Percentiles rank a stretch among this genome's conserved stretches.
Conservation (phyloP, 495 filamentous ascomycete species). For the Aspergillus asperescens region DNA sequence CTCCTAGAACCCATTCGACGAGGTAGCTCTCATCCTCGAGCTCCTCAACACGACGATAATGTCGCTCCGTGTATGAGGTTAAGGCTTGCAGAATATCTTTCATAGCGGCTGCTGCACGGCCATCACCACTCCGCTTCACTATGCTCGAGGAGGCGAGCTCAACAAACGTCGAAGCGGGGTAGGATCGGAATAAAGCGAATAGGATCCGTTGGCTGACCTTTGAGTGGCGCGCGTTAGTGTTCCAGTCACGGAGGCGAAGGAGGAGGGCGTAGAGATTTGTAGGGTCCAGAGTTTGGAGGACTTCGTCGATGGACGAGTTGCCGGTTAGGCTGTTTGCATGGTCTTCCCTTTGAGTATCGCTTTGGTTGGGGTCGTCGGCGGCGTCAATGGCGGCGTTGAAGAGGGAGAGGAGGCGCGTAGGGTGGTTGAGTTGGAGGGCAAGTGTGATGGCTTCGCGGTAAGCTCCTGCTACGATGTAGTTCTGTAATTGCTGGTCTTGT, state of each 20-base stretch:
- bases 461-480: slow-evolving; percentile 76
- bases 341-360: slow-evolving; percentile 20
- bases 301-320: slow-evolving; percentile 73
- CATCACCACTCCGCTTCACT: slow-evolving; percentile 32
- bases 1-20: slow-evolving; percentile 81
- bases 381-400: slow-evolving; percentile 74
- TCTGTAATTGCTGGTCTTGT: slow-evolving; percentile 86
- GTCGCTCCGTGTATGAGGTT: slow-evolving; percentile 81
- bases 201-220: slow-evolving; percentile 82
- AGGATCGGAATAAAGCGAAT: slow-evolving; percentile 67
- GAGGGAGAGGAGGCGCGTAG: slow-evolving; percentile 72
- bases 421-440: slow-evolving; percentile 88
- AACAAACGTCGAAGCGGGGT: slow-evolving; percentile 68
- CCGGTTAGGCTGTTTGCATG: slow-evolving; percentile 54
- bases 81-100: slow-evolving; percentile 81
- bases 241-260: slow-evolving; percentile 84
- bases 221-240: slow-evolving; percentile 86
- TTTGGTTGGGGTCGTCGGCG: slow-evolving; percentile 33
- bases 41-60: slow-evolving; percentile 82
- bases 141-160: slow-evolving; percentile 51
- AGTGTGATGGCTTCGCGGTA: slow-evolving; percentile 91
- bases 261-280: slow-evolving; percentile 78
- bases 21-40: slow-evolving; percentile 91
- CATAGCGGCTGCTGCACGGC: slow-evolving; percentile 55
- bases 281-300: slow-evolving; percentile 70